Evolutionary conservation across 78 protist genomes (phyloP).

Genomic region (Isochrysis galbana): DNA sequence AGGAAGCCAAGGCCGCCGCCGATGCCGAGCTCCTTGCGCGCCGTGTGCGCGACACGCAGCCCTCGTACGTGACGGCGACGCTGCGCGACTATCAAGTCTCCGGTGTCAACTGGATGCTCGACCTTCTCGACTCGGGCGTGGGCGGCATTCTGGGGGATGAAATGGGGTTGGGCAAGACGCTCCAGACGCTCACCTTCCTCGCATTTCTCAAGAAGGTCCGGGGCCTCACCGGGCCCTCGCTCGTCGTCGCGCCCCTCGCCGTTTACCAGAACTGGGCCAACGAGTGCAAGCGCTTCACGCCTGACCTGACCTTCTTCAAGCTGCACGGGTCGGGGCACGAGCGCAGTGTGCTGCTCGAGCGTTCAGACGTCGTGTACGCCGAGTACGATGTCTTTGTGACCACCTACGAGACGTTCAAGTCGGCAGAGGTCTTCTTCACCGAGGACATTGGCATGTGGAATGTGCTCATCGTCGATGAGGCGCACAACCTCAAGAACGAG

Average conservation of each 20-base stretch:
- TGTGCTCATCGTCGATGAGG: background rate
- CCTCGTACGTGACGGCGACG: background rate
- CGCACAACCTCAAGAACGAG: slow-evolving; percentile 26
- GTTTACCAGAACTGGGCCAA: slow-evolving; percentile 43
- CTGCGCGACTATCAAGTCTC: slow-evolving; percentile 77
- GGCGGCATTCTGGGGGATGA: slow-evolving; percentile 84
- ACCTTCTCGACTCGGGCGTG: slow-evolving; percentile 78
- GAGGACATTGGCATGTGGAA: background rate
- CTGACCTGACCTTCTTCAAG: slow-evolving; percentile 24
- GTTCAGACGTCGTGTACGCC: background rate
- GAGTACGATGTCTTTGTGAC: background rate
- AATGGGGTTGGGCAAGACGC: slow-evolving; percentile 76
- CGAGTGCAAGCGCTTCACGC: slow-evolving; percentile 50
- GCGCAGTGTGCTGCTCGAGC: background rate
- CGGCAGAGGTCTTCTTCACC: background rate
- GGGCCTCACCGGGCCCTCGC: slow-evolving; percentile 8
- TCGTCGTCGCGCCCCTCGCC: slow-evolving; percentile 60
- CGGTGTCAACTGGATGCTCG: slow-evolving; percentile 93
- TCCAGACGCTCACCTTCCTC: slow-evolving; percentile 71
- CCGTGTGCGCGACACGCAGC: background rate
- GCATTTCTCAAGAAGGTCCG: slow-evolving; percentile 45
- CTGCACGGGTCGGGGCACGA: slow-evolving; percentile 42
- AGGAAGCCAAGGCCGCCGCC: background rate
- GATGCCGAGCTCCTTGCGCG: background rate
- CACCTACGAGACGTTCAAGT: background rate